phyloP scores from a whole-genome alignment of 768 basidiomycete species.

The Galerina sulciceps region DNA sequence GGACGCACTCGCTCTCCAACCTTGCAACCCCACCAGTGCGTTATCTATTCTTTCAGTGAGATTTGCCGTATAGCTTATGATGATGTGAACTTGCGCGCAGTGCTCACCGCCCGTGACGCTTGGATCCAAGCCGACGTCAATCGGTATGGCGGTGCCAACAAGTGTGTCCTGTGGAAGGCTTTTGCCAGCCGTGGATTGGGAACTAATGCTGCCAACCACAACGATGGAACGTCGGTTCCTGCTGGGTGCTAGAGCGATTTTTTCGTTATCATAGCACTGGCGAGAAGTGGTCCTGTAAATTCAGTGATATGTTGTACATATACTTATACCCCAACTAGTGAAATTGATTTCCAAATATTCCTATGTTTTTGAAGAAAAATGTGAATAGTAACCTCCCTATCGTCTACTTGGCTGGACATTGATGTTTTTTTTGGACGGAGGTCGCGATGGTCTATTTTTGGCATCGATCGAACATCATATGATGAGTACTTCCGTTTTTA shows the following conservation, averaged over 20 bases:
- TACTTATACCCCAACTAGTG: too few relatives aligned
- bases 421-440: too few relatives aligned
- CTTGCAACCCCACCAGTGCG: constrained; percentile 49
- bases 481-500: too few relatives aligned
- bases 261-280: too few relatives aligned
- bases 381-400: too few relatives aligned
- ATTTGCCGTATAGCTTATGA: not conserved
- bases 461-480: too few relatives aligned
- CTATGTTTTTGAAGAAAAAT: too few relatives aligned
- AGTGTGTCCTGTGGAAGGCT: constrained; percentile 46
- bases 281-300: too few relatives aligned
- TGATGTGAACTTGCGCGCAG: constrained; percentile 23
- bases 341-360: too few relatives aligned
- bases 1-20: constrained; percentile 50
- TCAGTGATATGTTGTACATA: too few relatives aligned
- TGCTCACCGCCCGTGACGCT: constrained; percentile 49
- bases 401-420: too few relatives aligned
- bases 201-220: constrained; percentile 31
- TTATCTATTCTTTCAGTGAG: not conserved
- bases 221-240: constrained; percentile 24
- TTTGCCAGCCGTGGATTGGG: constrained; percentile 60
- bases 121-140: constrained; percentile 56
- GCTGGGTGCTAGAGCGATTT: constrained; percentile 21
- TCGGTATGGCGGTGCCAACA: constrained; percentile 48
- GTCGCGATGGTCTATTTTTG: too few relatives aligned